Base-by-base conservation (phyloP, 2,329 filamentous ascomycete genomes). In the Aspergillus versicolor region DNA sequence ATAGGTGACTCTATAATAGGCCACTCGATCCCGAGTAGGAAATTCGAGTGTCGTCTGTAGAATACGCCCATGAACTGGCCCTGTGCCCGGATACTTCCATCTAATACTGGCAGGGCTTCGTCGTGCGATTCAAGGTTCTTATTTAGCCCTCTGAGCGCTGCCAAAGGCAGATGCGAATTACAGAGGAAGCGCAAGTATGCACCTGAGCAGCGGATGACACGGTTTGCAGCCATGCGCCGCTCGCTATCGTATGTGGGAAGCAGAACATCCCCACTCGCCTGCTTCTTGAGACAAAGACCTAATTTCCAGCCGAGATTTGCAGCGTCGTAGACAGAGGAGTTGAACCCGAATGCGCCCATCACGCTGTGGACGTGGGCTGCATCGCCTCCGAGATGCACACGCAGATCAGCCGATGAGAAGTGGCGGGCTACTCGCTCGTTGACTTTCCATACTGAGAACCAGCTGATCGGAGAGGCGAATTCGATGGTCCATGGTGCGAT, bases 371-470 rank as follows among this genome's bases (percentile, higher is more conserved):
- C 48, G 22, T 52, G 48, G 8, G 24, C 48, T 30, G 48, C 48
- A 19, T 52, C 48, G 12, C 48, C 48, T 4, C 48, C 48, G 1
- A 52, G 17, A 15, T 52, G 48, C 3, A 52, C 48, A 0, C 40
- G 48, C 0, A 52, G 40, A 21, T 52, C 48, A 3, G 38, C 9
- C 1, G 48, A 52, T n/a, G 48, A 52, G 19, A 52, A 52, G 17
- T 27, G 38, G 2, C 48, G 38, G 2, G 48, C 48, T 3, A 52
- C 48, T 19, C 48, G 37, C 24, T 52, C 48, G 22, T 52, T 52
- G 38, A 52, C 48, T 52, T 56, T 56, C 53, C 53, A 56, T 4
- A 56, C 53, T 2, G 53, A 44, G 30, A 56, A 56, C 53, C 53
- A 56, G 32, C 53, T 56, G 37, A 56, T 48, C 2, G 53, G 46